Percentiles rank a stretch among this genome's conserved stretches.
These are phyloP conservation scores for Quambalaria eucalypti DNA, from an alignment of 1,284 basidiomycete species.

Conservation along the genomic window DNA sequence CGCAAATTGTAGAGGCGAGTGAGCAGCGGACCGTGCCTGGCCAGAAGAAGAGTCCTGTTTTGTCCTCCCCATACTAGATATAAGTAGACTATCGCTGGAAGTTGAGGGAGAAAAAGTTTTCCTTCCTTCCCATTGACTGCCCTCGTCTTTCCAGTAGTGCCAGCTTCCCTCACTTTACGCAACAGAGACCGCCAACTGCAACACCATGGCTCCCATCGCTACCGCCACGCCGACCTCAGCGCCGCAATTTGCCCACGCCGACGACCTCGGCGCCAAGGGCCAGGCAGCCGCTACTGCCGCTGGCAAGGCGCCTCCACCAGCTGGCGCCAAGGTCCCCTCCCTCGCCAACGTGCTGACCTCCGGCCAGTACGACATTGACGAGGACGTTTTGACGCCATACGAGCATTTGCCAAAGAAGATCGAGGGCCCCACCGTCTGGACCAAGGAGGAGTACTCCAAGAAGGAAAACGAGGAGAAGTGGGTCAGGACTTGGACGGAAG, in stretches of 20 bases:
- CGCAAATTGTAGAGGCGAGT: too few species aligned
- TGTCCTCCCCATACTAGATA: too few species aligned
- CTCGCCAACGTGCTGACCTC: conserved; percentile 30
- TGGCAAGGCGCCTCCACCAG: background rate
- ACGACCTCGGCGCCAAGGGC: background rate
- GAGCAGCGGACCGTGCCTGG: too few species aligned
- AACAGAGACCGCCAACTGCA: too few species aligned
- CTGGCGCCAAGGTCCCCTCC: conserved; percentile 8
- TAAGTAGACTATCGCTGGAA: too few species aligned
- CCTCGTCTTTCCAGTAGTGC: background rate
- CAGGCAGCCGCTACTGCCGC: background rate
- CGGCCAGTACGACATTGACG: conserved; percentile 33
- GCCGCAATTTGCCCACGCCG: background rate
- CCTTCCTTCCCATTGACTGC: background rate
- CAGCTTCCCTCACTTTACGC: background rate
- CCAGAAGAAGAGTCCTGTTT: too few species aligned
- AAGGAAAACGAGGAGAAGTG: conserved; percentile 24
- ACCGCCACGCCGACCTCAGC: background rate
- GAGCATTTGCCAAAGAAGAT: conserved; percentile 44
- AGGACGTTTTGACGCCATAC: conserved; percentile 37
- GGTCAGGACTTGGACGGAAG: conserved; percentile 25
- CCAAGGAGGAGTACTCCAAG: conserved; percentile 37
- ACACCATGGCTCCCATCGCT: background rate
- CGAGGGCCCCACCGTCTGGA: conserved; percentile 34
- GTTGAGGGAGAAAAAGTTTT: background rate